phyloP scores from a whole-genome alignment of 75 land plant species.

The Isoetes taiwanensis region DNA sequence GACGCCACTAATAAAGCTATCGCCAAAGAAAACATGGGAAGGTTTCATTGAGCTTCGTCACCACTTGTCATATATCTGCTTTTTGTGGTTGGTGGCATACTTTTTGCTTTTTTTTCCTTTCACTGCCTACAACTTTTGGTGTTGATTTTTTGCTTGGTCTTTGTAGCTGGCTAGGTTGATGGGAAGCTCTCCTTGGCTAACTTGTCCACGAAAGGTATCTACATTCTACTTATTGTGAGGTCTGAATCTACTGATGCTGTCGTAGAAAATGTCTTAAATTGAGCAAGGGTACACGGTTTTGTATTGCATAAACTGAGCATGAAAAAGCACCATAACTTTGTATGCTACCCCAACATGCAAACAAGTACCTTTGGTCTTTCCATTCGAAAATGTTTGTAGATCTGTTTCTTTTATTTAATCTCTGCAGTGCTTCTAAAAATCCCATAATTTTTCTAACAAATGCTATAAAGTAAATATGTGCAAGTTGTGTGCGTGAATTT shows the following conservation, averaged over 20 bases:
- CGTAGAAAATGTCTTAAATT: too few species aligned
- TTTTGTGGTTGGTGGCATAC: conserved; percentile 80
- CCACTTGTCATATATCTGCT: conserved; percentile 72
- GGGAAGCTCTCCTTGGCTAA: conserved; percentile 85
- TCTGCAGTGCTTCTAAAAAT: not conserved
- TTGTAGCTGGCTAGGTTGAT: conserved; percentile 81
- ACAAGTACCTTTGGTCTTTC: too few species aligned
- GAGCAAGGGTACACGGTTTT: too few species aligned
- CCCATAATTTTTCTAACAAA: not conserved
- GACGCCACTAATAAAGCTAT: conserved; percentile 81
- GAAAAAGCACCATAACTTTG: too few species aligned
- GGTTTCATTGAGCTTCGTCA: conserved; percentile 93
- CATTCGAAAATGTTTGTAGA: too few species aligned
- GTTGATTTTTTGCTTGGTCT: conserved; percentile 4
- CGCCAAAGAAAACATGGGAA: conserved; percentile 98
- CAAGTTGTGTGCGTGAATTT: not conserved
- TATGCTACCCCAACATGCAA: too few species aligned
- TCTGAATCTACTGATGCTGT: too few species aligned
- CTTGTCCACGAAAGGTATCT: conserved; percentile 90
- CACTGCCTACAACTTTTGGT: too few species aligned
- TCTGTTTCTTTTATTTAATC: not conserved
- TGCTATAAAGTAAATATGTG: too few species aligned
- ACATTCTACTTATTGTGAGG: not conserved
- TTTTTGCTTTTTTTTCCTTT: too few species aligned
- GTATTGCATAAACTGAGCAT: too few species aligned